These are phyloP conservation scores for Blumeriella jaapii DNA, from an alignment of 2,329 filamentous ascomycete species.

Conservation along the genomic window DNA sequence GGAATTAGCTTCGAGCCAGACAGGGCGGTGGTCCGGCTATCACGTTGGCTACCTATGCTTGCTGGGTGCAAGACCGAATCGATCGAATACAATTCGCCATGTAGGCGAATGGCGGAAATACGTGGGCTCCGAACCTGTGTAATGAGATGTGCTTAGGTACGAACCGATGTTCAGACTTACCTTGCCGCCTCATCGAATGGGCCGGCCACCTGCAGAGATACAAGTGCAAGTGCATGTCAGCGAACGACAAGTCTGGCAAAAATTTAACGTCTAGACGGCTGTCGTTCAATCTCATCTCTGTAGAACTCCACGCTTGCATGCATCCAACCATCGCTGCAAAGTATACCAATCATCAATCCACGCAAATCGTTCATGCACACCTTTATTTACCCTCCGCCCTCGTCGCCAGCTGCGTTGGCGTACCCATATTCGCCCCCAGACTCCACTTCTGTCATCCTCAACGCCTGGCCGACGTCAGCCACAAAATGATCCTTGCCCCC, in stretches of 20 bases:
- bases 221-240: neutral
- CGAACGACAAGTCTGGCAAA: neutral
- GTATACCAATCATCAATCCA: neutral
- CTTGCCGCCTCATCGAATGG: too few relatives aligned
- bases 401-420: constrained; percentile 17
- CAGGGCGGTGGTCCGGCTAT: too few relatives aligned
- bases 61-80: too few relatives aligned
- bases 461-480: constrained; percentile 69
- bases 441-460: constrained; percentile 69
- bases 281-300: neutral
- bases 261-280: neutral
- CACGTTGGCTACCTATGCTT: too few relatives aligned
- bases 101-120: too few relatives aligned
- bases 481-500: constrained; percentile 74
- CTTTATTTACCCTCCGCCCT: constrained; percentile 12
- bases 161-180: too few relatives aligned
- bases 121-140: too few relatives aligned
- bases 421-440: constrained; percentile 14
- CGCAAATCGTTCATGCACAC: neutral
- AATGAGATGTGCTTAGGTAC: too few relatives aligned
- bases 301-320: too few relatives aligned
- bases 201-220: too few relatives aligned
- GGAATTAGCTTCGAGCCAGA: too few relatives aligned
- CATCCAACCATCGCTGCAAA: constrained; percentile 7
- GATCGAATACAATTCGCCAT: too few relatives aligned